Conservation (phyloP, 192 early-diverging fungal genomes). For the Mortierella antarctica region DNA sequence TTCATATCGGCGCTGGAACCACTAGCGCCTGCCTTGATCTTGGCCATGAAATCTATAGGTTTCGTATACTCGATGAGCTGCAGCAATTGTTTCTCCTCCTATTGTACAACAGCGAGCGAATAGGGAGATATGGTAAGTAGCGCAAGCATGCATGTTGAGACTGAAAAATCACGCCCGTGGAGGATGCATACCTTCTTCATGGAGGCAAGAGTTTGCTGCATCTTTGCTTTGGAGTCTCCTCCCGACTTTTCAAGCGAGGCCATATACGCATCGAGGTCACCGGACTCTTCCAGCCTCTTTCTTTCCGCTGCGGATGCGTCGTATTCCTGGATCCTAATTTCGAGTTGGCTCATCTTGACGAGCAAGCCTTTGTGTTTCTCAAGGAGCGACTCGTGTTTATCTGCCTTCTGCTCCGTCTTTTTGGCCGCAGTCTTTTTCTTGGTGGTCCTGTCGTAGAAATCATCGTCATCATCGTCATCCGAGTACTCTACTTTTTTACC, state of each 20-base stretch:
- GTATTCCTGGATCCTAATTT: constrained; percentile 42
- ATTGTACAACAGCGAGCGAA: neutral
- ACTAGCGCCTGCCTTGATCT: constrained; percentile 17
- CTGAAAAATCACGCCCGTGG: no score
- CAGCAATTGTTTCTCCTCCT: constrained; percentile 56
- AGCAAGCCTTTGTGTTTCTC: constrained; percentile 58
- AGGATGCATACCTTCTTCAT: constrained; percentile 58
- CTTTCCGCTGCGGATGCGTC: constrained; percentile 25
- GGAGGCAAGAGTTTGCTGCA: constrained; percentile 55
- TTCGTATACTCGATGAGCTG: constrained; percentile 61
- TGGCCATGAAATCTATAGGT: constrained; percentile 54
- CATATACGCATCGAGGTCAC: constrained; percentile 79
- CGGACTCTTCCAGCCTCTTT: constrained; percentile 44
- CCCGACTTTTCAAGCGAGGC: constrained; percentile 58
- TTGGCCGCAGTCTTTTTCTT: constrained; percentile 43
- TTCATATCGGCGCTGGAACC: neutral
- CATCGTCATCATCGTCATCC: constrained; percentile 70
- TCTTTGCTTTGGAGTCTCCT: constrained; percentile 46
- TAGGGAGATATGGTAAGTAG: neutral
- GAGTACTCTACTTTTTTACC: constrained; percentile 20
- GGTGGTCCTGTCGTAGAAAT: constrained; percentile 74
- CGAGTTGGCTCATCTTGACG: constrained; percentile 39
- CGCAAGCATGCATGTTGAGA: no score
- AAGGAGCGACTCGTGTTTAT: constrained; percentile 73
- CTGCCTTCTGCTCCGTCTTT: constrained; percentile 58